Percentiles rank a stretch among this genome's conserved stretches.
phyloP scores from a whole-genome alignment of 2,329 filamentous ascomycete genomes.

The Boeremia exigua region DNA sequence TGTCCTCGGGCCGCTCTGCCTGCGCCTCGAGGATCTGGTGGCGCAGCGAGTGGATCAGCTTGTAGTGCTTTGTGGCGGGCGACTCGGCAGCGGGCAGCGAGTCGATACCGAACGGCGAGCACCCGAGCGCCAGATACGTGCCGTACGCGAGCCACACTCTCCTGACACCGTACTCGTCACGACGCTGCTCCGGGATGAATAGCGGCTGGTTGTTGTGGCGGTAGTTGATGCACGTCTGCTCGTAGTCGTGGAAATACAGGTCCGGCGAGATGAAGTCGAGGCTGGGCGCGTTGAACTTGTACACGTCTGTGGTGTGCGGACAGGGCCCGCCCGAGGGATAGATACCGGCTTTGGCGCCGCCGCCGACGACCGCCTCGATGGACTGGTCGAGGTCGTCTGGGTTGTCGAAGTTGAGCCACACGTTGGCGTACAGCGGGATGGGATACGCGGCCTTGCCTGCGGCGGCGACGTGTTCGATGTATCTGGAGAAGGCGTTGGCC shows the following conservation, averaged over 20 bases:
- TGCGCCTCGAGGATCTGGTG: slow-evolving; percentile 52
- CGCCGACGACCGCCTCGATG: slow-evolving; percentile 49
- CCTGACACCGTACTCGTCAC: slow-evolving; percentile 51
- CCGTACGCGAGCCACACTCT: slow-evolving; percentile 36
- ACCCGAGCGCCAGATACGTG: slow-evolving; percentile 27
- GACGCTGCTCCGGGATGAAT: slow-evolving; percentile 61
- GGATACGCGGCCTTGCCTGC: slow-evolving; percentile 52
- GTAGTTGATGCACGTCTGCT: slow-evolving; percentile 53
- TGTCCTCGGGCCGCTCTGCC: slow-evolving; percentile 31
- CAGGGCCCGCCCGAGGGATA: slow-evolving; percentile 58
- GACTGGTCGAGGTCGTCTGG: slow-evolving; percentile 34
- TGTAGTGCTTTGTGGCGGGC: slow-evolving; percentile 51
- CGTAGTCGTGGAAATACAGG: slow-evolving; percentile 58
- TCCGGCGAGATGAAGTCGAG: slow-evolving; percentile 58
- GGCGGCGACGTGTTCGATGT: slow-evolving; percentile 50
- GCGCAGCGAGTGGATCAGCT: slow-evolving; percentile 45
- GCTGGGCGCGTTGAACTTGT: slow-evolving; percentile 49
- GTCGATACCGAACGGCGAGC: slow-evolving; percentile 49
- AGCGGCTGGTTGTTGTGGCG: slow-evolving; percentile 53
- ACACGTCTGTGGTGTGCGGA: slow-evolving; percentile 54
- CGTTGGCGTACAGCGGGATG: slow-evolving; percentile 55
- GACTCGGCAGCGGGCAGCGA: slow-evolving; percentile 44
- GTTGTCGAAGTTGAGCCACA: slow-evolving; percentile 52
- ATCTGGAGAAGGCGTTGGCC: slow-evolving; percentile 54
- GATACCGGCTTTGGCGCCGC: slow-evolving; percentile 52